Evolutionary conservation across 306 rosid species (phyloP).

Genomic region (Begonia masoniana): DNA sequence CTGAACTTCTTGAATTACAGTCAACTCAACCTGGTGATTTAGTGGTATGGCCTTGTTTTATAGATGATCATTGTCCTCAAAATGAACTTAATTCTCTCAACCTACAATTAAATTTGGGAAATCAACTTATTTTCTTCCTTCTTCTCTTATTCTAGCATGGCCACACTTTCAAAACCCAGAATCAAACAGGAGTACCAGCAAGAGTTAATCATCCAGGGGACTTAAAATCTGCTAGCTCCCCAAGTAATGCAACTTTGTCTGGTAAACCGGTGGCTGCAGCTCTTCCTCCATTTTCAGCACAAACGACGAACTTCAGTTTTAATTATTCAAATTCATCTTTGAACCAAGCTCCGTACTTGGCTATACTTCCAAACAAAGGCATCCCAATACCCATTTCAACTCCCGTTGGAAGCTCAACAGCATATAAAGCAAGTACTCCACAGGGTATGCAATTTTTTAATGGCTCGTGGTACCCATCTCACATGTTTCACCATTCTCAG

Average conservation of each 20-base stretch:
- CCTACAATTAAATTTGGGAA: too few species aligned
- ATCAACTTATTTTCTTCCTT: slow-evolving; percentile 1
- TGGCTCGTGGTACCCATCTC: slow-evolving; percentile 41
- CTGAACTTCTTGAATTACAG: slow-evolving; percentile 21
- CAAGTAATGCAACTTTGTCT: slow-evolving; percentile 16
- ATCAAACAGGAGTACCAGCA: slow-evolving; percentile 30
- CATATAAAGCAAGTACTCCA: slow-evolving; percentile 26
- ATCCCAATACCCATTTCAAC: slow-evolving; percentile 40
- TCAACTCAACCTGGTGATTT: slow-evolving; percentile 18
- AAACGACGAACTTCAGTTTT: slow-evolving; percentile 25
- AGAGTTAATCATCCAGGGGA: slow-evolving; percentile 26
- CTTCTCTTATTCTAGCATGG: slow-evolving; percentile 35
- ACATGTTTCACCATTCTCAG: slow-evolving; percentile 34
- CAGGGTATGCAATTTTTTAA: slow-evolving; percentile 35
- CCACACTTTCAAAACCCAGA: slow-evolving; percentile 31
- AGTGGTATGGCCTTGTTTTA: slow-evolving; percentile 30
- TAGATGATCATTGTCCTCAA: too few species aligned
- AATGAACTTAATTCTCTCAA: slow-evolving; percentile 3
- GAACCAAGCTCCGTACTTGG: slow-evolving; percentile 35
- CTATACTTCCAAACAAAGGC: slow-evolving; percentile 40
- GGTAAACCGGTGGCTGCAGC: slow-evolving; percentile 27
- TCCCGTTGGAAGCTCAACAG: slow-evolving; percentile 33
- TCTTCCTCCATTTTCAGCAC: slow-evolving; percentile 34
- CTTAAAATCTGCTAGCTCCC: slow-evolving; percentile 15
- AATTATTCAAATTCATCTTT: slow-evolving; percentile 27